These are phyloP conservation scores for Rhizopogon sp. DNA, from an alignment of 768 basidiomycete genomes.

Conservation along the genomic window DNA sequence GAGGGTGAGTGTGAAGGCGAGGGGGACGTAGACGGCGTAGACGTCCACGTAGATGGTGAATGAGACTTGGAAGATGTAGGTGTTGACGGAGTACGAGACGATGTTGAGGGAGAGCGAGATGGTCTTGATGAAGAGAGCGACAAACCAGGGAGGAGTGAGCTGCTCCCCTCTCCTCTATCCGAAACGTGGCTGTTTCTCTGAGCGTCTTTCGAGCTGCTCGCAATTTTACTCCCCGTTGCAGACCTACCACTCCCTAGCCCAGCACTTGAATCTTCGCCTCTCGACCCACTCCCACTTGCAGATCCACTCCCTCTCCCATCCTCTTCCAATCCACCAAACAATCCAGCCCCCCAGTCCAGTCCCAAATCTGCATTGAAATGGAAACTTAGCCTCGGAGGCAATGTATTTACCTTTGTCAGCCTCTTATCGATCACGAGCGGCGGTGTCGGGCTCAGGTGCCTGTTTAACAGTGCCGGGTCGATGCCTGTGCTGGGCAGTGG, in stretches of 20 bases:
- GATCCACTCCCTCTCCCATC: conserved; percentile 17
- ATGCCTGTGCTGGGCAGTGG: conserved; percentile 6
- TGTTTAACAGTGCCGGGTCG: conserved; percentile 5
- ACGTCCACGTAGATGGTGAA: background rate
- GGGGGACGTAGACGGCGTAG: conserved; percentile 3
- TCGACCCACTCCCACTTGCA: background rate
- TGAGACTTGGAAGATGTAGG: conserved; percentile 2
- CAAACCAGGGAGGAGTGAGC: background rate
- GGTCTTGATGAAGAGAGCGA: background rate
- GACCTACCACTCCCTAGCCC: no score
- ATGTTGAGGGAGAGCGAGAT: background rate
- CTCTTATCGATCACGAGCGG: conserved; percentile 28
- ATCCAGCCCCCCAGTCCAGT: conserved; percentile 49
- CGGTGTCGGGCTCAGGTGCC: conserved; percentile 17
- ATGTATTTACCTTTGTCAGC: conserved; percentile 1
- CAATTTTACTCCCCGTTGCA: background rate
- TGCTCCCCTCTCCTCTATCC: conserved; percentile 5
- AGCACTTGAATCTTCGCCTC: no score
- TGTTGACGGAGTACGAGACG: conserved; percentile 12
- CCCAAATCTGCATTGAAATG: conserved; percentile 37
- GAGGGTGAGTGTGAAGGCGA: conserved; percentile 5
- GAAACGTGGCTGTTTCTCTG: background rate
- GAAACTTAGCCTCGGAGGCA: conserved; percentile 52
- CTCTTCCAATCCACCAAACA: conserved; percentile 45
- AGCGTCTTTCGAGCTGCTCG: background rate